Evolutionary conservation across 805 yeast genomes (phyloP).

Genomic region (Candida vaughaniae): DNA sequence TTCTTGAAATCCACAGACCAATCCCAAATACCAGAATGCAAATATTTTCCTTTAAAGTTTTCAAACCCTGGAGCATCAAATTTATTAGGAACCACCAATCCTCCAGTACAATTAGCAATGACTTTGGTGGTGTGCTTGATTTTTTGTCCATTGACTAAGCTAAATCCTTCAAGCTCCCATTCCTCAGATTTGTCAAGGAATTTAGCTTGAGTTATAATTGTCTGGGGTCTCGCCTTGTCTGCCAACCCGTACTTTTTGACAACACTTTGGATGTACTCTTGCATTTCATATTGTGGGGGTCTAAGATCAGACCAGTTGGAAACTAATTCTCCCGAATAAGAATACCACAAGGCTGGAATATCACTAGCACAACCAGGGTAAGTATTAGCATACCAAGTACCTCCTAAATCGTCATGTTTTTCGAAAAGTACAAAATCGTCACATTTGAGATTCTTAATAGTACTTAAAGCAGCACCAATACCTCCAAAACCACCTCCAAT

Average conservation of each 20-base stretch:
- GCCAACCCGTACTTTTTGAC: slow-evolving; percentile 26
- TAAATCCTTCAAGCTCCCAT: slow-evolving; percentile 29
- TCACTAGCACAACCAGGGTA: slow-evolving; percentile 47
- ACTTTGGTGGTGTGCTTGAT: slow-evolving; percentile 29
- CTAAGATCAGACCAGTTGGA: slow-evolving; percentile 36
- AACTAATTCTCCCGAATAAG: slow-evolving; percentile 32
- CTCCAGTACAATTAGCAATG: slow-evolving; percentile 31
- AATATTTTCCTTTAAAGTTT: slow-evolving; percentile 33
- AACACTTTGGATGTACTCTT: slow-evolving; percentile 37
- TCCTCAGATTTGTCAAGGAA: slow-evolving; percentile 23
- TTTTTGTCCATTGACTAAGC: slow-evolving; percentile 29
- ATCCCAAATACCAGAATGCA: slow-evolving; percentile 43
- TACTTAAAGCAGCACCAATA: slow-evolving; percentile 29
- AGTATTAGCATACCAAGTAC: slow-evolving; percentile 47
- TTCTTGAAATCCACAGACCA: slow-evolving; percentile 30
- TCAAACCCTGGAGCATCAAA: slow-evolving; percentile 31
- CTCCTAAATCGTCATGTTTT: slow-evolving; percentile 39
- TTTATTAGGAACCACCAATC: slow-evolving; percentile 36
- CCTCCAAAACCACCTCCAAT: slow-evolving; percentile 45
- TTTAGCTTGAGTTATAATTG: slow-evolving; percentile 18
- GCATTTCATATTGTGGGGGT: slow-evolving; percentile 44
- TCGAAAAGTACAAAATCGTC: slow-evolving; percentile 36
- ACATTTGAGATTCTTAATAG: slow-evolving; percentile 24
- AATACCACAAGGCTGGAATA: slow-evolving; percentile 44
- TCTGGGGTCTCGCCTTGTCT: slow-evolving; percentile 21